Evolutionary conservation across 805 yeast species (phyloP).

Genomic region (Huiozyma sinensis): DNA sequence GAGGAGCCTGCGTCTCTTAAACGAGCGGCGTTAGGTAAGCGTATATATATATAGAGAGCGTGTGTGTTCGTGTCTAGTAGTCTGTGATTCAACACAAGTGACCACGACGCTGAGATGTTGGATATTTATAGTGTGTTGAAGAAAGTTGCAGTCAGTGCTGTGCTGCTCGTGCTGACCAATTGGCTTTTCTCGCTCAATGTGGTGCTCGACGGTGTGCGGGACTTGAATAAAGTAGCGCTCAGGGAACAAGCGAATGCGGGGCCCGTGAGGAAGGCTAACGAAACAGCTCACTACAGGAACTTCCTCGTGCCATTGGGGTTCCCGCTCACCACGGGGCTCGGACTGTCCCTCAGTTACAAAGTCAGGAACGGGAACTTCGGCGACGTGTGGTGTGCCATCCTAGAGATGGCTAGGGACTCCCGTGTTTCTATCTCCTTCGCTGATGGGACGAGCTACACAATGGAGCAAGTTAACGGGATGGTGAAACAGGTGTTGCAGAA

Average conservation of each 20-base stretch:
- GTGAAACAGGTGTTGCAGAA: conserved; percentile 9
- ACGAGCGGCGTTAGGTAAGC: too few species aligned
- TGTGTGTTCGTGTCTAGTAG: too few species aligned
- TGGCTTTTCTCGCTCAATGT: too few species aligned
- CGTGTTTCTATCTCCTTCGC: not conserved
- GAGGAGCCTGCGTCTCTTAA: too few species aligned
- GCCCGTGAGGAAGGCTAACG: conserved; percentile 51
- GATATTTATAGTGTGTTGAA: too few species aligned
- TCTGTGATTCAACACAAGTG: too few species aligned
- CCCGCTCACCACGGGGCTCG: conserved; percentile 59
- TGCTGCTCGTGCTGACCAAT: too few species aligned
- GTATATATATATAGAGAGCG: too few species aligned
- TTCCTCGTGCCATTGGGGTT: conserved; percentile 62
- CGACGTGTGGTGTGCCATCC: conserved; percentile 59
- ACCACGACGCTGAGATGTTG: too few species aligned
- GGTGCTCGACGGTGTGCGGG: conserved; percentile 31
- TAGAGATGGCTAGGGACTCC: conserved; percentile 18
- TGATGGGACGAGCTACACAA: not conserved
- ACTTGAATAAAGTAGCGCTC: conserved; percentile 48
- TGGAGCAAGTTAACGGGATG: conserved; percentile 18
- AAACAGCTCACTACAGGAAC: conserved; percentile 69
- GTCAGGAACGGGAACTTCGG: conserved; percentile 64
- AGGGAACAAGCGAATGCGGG: conserved; percentile 56
- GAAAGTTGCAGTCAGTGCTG: too few species aligned
- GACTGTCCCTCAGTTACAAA: conserved; percentile 52